These are phyloP conservation scores for Plasmodium coatneyi DNA, from an alignment of 169 alveolate species.

Conservation along the genomic window DNA sequence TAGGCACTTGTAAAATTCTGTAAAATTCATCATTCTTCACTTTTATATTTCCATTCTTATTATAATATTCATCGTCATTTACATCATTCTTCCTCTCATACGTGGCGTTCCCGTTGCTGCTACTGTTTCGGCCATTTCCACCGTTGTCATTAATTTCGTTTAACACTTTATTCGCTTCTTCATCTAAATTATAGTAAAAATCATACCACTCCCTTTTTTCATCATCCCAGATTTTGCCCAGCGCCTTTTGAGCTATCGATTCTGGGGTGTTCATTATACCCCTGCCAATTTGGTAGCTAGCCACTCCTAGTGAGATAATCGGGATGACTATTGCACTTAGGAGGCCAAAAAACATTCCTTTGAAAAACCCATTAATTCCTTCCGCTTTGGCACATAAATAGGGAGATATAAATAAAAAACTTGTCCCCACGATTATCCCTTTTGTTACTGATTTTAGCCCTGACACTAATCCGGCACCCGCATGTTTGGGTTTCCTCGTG, in stretches of 20 bases:
- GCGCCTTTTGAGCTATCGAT: slow-evolving; percentile 87
- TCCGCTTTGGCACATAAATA: slow-evolving; percentile 90
- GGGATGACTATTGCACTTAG: slow-evolving; percentile 91
- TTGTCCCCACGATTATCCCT: slow-evolving; percentile 91
- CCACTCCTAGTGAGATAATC: slow-evolving; percentile 89
- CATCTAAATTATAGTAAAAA: slow-evolving; percentile 86
- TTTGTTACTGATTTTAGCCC: slow-evolving; percentile 91
- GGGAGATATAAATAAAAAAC: slow-evolving; percentile 90
- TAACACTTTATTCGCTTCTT: slow-evolving; percentile 79
- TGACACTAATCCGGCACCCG: slow-evolving; percentile 89
- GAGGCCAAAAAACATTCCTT: slow-evolving; percentile 92
- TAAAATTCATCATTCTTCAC: slow-evolving; percentile 89
- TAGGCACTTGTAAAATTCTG: slow-evolving; percentile 86
- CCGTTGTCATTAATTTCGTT: slow-evolving; percentile 65
- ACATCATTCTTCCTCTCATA: slow-evolving; percentile 10
- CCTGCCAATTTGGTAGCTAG: slow-evolving; percentile 91
- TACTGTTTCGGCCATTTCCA: slow-evolving; percentile 7
- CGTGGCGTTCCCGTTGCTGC: slow-evolving; percentile 12
- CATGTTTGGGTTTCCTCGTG: slow-evolving; percentile 86
- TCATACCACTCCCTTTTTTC: slow-evolving; percentile 88
- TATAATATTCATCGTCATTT: slow-evolving; percentile 57
- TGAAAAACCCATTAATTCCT: slow-evolving; percentile 91
- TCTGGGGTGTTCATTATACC: slow-evolving; percentile 92
- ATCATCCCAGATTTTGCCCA: slow-evolving; percentile 92
- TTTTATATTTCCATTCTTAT: slow-evolving; percentile 32